Evolutionary conservation across 495 filamentous ascomycete species (phyloP).

Genomic region (Penicillium psychrofluorescens): DNA sequence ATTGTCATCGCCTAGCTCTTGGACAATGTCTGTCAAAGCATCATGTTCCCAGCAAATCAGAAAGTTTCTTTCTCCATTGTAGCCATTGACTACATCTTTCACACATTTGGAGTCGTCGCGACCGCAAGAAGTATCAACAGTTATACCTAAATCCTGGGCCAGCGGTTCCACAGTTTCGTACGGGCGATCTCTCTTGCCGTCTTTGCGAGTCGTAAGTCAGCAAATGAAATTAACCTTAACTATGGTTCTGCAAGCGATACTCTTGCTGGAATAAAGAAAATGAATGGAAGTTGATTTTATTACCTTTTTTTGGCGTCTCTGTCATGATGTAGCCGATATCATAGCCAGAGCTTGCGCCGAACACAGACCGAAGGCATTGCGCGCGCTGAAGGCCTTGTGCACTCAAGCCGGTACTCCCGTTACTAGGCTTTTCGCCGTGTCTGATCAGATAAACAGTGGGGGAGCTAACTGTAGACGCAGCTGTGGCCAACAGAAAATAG

Average conservation of each 20-base stretch:
- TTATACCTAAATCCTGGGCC: conserved; percentile 42
- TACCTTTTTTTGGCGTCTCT: conserved; percentile 39
- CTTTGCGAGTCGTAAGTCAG: conserved; percentile 15
- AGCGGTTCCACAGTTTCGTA: conserved; percentile 46
- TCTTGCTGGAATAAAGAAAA: background rate
- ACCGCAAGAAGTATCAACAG: conserved; percentile 41
- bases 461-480: conserved; percentile 10
- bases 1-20: conserved; percentile 35
- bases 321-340: conserved; percentile 49
- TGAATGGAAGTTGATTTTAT: background rate
- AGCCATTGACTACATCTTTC: conserved; percentile 33
- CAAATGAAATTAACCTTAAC: background rate
- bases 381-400: conserved; percentile 39
- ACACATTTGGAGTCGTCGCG: conserved; percentile 43
- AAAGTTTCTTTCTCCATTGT: conserved; percentile 43
- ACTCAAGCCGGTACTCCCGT: conserved; percentile 37
- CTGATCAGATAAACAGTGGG: conserved; percentile 49
- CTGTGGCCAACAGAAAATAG: conserved; percentile 14
- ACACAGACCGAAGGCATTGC: conserved; percentile 42
- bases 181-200: conserved; percentile 41
- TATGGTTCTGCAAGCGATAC: background rate
- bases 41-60: conserved; percentile 54
- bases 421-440: conserved; percentile 49
- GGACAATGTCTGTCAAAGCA: conserved; percentile 36
- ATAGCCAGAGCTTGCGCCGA: conserved; percentile 37